These are phyloP conservation scores for Colletotrichum lindemuthianum DNA, from an alignment of 2,329 filamentous ascomycete genomes.

Conservation along the genomic window DNA sequence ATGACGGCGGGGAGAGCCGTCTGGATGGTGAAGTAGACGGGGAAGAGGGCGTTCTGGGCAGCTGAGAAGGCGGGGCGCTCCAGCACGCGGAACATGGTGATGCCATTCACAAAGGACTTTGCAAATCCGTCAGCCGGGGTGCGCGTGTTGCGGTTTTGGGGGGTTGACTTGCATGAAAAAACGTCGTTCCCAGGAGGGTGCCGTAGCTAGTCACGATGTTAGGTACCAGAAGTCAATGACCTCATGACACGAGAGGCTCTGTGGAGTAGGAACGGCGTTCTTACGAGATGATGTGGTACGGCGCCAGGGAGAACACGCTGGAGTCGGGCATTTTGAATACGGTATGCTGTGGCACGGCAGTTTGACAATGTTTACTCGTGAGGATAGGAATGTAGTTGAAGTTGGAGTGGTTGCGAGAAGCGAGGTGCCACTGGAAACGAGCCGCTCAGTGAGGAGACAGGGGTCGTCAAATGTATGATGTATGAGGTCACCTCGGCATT, in stretches of 20 bases:
- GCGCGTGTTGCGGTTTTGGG: neutral
- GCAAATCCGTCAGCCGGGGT: neutral
- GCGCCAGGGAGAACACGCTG: conserved; percentile 70
- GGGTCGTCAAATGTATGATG: conserved; percentile 16
- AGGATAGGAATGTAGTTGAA: neutral
- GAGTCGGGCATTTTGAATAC: conserved; percentile 56
- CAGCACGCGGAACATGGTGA: conserved; percentile 80
- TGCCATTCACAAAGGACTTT: conserved; percentile 79
- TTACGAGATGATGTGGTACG: conserved; percentile 82
- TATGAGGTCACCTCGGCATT: conserved; percentile 34
- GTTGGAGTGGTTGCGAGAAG: neutral
- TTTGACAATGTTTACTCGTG: neutral
- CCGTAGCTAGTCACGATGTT: conserved; percentile 71
- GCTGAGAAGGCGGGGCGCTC: conserved; percentile 83
- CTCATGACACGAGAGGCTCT: conserved; percentile 12
- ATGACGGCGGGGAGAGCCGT: conserved; percentile 77
- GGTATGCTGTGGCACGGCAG: neutral
- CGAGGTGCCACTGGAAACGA: conserved; percentile 20
- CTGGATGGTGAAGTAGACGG: conserved; percentile 89
- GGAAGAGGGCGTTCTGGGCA: conserved; percentile 84
- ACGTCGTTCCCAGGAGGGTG: conserved; percentile 83
- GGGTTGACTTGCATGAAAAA: conserved; percentile 75
- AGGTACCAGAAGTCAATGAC: conserved; percentile 22
- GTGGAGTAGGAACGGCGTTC: conserved; percentile 36
- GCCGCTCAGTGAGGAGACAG: conserved; percentile 25